Evolutionary conservation across 2,329 filamentous ascomycete species (phyloP).

Genomic region (Talaromyces sp.): DNA sequence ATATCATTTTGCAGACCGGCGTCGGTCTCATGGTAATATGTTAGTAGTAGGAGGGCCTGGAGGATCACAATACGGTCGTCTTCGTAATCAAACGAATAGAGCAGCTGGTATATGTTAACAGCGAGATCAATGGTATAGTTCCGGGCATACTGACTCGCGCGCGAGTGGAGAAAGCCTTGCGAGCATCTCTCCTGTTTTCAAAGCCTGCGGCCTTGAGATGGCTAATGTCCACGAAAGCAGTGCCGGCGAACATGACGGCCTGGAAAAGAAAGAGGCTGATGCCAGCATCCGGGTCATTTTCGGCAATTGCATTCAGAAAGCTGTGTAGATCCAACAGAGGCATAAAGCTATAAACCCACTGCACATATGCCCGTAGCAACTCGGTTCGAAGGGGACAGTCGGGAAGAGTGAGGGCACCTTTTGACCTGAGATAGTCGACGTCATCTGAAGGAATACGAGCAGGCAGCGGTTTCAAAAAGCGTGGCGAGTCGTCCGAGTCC

Average conservation of each 20-base stretch:
- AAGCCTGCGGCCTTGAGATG: constrained; percentile 71
- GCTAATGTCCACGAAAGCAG: constrained; percentile 75
- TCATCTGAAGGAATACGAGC: constrained; percentile 71
- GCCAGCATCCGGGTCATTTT: constrained; percentile 62
- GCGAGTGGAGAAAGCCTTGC: constrained; percentile 79
- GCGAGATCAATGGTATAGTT: constrained; percentile 9
- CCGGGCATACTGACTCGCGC: constrained; percentile 59
- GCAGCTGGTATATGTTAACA: constrained; percentile 48
- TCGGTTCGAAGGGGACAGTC: constrained; percentile 65
- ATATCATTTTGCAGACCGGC: constrained; percentile 84
- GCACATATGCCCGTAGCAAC: constrained; percentile 70
- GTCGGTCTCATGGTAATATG: constrained; percentile 89
- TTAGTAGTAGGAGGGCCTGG: constrained; percentile 80
- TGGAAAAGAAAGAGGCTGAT: constrained; percentile 82
- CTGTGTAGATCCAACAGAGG: constrained; percentile 66
- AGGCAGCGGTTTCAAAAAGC: constrained; percentile 74
- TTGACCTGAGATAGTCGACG: constrained; percentile 70
- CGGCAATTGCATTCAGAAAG: constrained; percentile 51
- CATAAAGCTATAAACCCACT: constrained; percentile 89
- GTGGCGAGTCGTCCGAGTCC: constrained; percentile 37
- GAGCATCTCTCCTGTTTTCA: constrained; percentile 67
- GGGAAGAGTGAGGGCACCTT: constrained; percentile 74
- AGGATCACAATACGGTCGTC: constrained; percentile 77
- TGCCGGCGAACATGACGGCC: constrained; percentile 86
- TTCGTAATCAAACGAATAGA: constrained; percentile 91